phyloP scores from a whole-genome alignment of 176 grass and related monocot species.

The Raddia distichophylla region DNA sequence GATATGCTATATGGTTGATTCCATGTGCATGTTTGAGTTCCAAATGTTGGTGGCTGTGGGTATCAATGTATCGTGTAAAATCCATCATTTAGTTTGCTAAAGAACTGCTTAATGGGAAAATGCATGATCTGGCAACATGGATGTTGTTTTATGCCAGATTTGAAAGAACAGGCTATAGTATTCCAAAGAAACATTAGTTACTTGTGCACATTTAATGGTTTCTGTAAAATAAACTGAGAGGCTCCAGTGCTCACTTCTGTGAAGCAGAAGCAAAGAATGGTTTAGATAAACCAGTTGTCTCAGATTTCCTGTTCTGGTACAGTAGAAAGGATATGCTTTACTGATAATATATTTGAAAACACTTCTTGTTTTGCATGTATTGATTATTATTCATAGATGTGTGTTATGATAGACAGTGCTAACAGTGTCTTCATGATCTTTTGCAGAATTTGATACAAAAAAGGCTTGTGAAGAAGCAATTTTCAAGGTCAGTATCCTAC shows the following conservation, averaged over 20 bases:
- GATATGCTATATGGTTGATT: neutral
- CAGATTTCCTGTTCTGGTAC: neutral
- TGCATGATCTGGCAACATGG: neutral
- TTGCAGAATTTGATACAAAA: conserved; percentile 78
- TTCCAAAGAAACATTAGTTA: neutral
- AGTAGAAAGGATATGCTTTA: conserved; percentile 4
- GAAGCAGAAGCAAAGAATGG: neutral
- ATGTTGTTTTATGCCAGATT: neutral
- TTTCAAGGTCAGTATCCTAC: conserved; percentile 74
- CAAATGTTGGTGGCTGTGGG: neutral
- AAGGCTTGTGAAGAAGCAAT: conserved; percentile 87
- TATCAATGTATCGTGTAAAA: neutral
- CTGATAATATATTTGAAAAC: conserved; percentile 7
- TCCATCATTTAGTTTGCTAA: conserved; percentile 13
- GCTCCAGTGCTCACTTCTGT: neutral
- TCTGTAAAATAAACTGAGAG: neutral
- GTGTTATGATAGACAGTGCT: conserved; percentile 20
- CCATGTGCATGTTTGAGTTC: neutral
- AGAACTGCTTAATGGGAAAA: neutral
- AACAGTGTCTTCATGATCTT: conserved; percentile 33
- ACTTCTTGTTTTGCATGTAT: neutral
- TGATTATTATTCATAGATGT: neutral
- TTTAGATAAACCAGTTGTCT: neutral
- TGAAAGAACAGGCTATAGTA: conserved; percentile 5
- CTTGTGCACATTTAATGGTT: neutral